Evolutionary conservation across 345 rosid species (phyloP), one percentile per base, ranked within the genome.

Genomic region (Brassica incana): DNA sequence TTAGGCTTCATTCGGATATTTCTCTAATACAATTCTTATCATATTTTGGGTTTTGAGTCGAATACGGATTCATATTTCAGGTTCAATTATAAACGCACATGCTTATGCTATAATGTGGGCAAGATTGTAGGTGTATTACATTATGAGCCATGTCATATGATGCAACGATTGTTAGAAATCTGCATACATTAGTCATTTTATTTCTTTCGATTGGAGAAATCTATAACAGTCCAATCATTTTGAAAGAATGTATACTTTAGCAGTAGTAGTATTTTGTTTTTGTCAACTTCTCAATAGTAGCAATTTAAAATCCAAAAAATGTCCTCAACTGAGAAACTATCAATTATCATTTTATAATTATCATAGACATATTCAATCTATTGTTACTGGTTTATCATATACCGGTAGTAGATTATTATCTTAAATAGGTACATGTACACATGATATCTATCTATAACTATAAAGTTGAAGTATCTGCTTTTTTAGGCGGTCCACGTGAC

Each of bases 401-500:
- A 65, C 45, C 11, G 67, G 72, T 54, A 67, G 40, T 71, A 78
- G 81, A 71, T 65, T 32, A 50, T 35, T 65, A 66, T 71, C 58
- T 18, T 71, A 60, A 56, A 48, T 20, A 16, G n/a, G 54, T 36
- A 32, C 50, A 64, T 18, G 56, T 68, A 63, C 65, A 50, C 72
- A 71, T 71, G 48, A 29, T 29, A 29, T 23, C 25, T n/a, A n/a
- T n/a, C n/a, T 23, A 23, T 23, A 23, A 23, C 25, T 23, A 23
- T 23, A 23, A 23, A 23, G 25, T 23, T 23, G 25, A 23, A 23
- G 0, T 23, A 23, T 23, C 2, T 23, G 25, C 1, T 2, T 20
- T 20, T 20, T 20, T 20, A 20, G 23, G 1, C 23, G 1, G 18
- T 20, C 0, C 23, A 20, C 0, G 23, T 20, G 0, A 20, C 0